Evolutionary conservation across 306 rosid species (phyloP).

Genomic region (Acacia acuminata): DNA sequence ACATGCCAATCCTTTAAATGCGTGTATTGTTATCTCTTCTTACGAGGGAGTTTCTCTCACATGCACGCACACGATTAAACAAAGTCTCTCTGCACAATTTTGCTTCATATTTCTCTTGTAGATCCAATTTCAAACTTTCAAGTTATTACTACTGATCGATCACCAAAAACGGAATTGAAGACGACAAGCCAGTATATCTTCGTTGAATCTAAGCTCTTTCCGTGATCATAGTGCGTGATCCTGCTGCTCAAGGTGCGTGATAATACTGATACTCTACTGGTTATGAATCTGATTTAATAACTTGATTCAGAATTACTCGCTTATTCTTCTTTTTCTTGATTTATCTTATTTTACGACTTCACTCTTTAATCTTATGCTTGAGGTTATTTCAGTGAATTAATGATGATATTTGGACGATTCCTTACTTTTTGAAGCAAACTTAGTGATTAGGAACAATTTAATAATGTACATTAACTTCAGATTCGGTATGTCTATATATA

Average conservation of each 20-base stretch:
- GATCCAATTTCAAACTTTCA: slow-evolving; percentile 1
- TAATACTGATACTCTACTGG: not conserved
- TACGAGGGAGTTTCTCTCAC: slow-evolving; percentile 46
- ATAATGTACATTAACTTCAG: not conserved
- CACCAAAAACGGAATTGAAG: not conserved
- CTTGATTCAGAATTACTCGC: not conserved
- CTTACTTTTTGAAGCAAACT: not conserved
- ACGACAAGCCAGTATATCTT: slow-evolving; percentile 22
- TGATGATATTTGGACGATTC: not conserved
- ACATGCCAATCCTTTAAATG: slow-evolving; percentile 41
- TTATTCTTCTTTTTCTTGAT: not conserved
- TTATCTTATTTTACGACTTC: not conserved
- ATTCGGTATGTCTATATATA: not conserved
- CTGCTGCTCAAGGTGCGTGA: slow-evolving; percentile 37
- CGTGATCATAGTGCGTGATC: not conserved
- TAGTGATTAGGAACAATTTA: not conserved
- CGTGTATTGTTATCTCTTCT: slow-evolving; percentile 28
- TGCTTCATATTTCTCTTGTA: slow-evolving; percentile 11
- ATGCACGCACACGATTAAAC: slow-evolving; percentile 21
- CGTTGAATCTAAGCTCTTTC: slow-evolving; percentile 12
- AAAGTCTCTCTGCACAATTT: not conserved
- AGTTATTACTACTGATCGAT: slow-evolving; percentile 5
- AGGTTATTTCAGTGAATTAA: not conserved
- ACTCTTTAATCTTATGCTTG: not conserved
- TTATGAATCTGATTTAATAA: not conserved